Conservation (phyloP, 2,329 filamentous ascomycete species). For the Talaromyces sp. region DNA sequence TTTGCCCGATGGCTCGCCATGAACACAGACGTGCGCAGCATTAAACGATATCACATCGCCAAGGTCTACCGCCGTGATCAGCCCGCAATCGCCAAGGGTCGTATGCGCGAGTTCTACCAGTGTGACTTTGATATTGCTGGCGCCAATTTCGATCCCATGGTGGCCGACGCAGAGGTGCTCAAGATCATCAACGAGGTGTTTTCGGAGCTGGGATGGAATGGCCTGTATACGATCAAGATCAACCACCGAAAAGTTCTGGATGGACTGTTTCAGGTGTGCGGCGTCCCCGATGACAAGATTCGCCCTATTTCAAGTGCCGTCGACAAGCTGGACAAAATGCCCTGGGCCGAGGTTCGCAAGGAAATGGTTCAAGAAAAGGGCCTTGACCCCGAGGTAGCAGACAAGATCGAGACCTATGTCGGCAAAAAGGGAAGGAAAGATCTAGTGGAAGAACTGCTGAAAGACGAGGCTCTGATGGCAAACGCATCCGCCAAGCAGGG, state of each 20-base stretch:
- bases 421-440: constrained; percentile 70
- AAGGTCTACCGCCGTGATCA: constrained; percentile 84
- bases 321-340: constrained; percentile 90
- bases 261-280: constrained; percentile 85
- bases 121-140: constrained; percentile 97
- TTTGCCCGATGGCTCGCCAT: constrained; percentile 91
- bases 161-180: constrained; percentile 86
- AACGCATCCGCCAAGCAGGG: constrained; percentile 76
- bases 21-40: constrained; percentile 75
- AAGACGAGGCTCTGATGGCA: constrained; percentile 62
- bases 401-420: constrained; percentile 85
- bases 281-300: constrained; percentile 82
- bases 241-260: constrained; percentile 95
- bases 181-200: constrained; percentile 83
- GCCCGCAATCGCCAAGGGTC: constrained; percentile 81
- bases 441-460: constrained; percentile 65
- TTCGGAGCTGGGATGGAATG: constrained; percentile 69
- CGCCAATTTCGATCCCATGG: constrained; percentile 74
- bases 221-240: constrained; percentile 79
- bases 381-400: constrained; percentile 68
- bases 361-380: constrained; percentile 95
- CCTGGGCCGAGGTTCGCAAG: constrained; percentile 83
- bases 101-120: constrained; percentile 95
- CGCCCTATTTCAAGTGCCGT: constrained; percentile 87
- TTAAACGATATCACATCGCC: constrained; percentile 93